These are phyloP conservation scores for Podospora pseudoanserina DNA, from an alignment of 495 filamentous ascomycete genomes.

Conservation along the genomic window DNA sequence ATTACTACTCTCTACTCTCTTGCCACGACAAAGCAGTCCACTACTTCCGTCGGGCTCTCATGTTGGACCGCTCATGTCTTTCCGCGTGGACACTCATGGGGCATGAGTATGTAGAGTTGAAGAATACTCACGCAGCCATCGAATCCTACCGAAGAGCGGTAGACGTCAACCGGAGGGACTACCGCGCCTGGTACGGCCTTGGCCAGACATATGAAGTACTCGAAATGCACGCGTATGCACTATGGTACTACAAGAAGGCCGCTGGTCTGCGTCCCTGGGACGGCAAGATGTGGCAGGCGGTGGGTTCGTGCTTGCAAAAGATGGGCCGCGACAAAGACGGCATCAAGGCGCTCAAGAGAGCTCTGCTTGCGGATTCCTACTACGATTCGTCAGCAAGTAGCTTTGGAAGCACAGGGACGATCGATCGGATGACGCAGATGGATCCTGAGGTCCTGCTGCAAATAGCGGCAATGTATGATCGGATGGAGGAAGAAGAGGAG, in stretches of 20 bases:
- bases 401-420: conserved; percentile 40
- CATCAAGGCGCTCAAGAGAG: conserved; percentile 92
- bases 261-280: conserved; percentile 88
- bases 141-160: conserved; percentile 95
- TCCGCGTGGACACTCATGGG: conserved; percentile 99
- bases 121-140: conserved; percentile 97
- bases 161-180: conserved; percentile 93
- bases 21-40: conserved; percentile 97
- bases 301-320: conserved; percentile 84
- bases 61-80: conserved; percentile 83
- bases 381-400: conserved; percentile 57
- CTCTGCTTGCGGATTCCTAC: conserved; percentile 76
- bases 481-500: conserved; percentile 67
- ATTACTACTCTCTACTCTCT: conserved; percentile 91
- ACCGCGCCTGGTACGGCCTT: conserved; percentile 96
- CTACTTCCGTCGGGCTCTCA: conserved; percentile 96
- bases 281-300: conserved; percentile 97
- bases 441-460: conserved; percentile 88
- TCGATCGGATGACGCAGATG: conserved; percentile 53
- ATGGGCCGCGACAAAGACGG: conserved; percentile 78
- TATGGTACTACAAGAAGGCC: conserved; percentile 97
- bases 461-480: conserved; percentile 86
- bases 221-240: conserved; percentile 93
- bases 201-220: conserved; percentile 97
- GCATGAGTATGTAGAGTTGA: conserved; percentile 98